Conservation (phyloP, 805 yeast species). For the Saccharomycopsis sp. region DNA sequence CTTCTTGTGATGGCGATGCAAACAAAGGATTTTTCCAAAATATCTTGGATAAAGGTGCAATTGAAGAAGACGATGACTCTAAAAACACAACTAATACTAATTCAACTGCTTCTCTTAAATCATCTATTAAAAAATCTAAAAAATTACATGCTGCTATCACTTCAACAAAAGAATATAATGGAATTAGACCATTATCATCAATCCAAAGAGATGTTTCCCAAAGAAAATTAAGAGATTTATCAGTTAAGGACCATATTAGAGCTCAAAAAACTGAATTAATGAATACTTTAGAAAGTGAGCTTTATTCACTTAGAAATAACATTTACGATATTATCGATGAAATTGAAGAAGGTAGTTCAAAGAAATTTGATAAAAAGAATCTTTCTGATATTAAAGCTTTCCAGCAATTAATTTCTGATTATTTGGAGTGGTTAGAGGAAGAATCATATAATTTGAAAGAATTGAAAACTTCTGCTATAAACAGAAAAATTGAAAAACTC, state of each 20-base stretch:
- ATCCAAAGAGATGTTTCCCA: conserved; percentile 10
- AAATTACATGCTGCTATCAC: conserved; percentile 3
- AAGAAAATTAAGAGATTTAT: conserved; percentile 13
- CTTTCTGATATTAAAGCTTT: conserved; percentile 7
- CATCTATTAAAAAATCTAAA: conserved; percentile 1
- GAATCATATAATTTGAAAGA: conserved; percentile 14
- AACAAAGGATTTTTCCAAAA: conserved; percentile 16
- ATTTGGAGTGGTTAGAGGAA: conserved; percentile 19
- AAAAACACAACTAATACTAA: conserved; percentile 4
- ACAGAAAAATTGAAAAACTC: conserved; percentile 13
- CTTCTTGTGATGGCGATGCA: conserved; percentile 27
- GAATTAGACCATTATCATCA: conserved; percentile 4
- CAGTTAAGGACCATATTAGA: conserved; percentile 15
- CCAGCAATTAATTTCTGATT: conserved; percentile 11
- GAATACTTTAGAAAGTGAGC: conserved; percentile 17
- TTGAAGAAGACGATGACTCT: background rate
- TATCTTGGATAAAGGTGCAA: conserved; percentile 6
- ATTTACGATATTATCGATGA: conserved; percentile 16
- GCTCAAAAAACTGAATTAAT: conserved; percentile 13
- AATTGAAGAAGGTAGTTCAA: conserved; percentile 7
- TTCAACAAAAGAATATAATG: background rate
- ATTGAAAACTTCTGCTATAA: conserved; percentile 10
- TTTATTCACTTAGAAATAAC: conserved; percentile 13
- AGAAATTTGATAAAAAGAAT: background rate
- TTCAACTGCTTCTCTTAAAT: background rate